Evolutionary conservation across 2,329 filamentous ascomycete species (phyloP).

Genomic region (Xylariaceae sp.): DNA sequence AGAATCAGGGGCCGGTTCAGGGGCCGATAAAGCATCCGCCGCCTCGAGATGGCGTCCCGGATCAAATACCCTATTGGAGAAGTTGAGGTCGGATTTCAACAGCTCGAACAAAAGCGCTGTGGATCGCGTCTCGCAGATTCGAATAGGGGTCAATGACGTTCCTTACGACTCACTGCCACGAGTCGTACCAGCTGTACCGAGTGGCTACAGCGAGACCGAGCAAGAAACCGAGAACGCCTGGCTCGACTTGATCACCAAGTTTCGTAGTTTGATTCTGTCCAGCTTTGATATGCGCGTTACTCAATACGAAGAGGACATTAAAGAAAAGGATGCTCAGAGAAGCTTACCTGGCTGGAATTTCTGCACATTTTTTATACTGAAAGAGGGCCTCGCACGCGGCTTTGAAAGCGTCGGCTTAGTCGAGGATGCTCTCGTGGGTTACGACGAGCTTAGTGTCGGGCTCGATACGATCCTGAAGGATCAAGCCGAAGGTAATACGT

Average conservation of each 20-base stretch:
- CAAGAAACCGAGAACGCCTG: slow-evolving; percentile 78
- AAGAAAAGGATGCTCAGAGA: slow-evolving; percentile 84
- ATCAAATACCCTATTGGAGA: slow-evolving; percentile 80
- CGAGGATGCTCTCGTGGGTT: slow-evolving; percentile 89
- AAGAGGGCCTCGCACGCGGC: slow-evolving; percentile 86
- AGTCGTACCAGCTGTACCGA: slow-evolving; percentile 58
- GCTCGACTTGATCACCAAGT: slow-evolving; percentile 75
- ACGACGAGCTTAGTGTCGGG: slow-evolving; percentile 87
- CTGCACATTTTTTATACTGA: slow-evolving; percentile 97
- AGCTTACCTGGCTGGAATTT: slow-evolving; percentile 96
- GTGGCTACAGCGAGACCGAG: slow-evolving; percentile 62
- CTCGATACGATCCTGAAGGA: slow-evolving; percentile 78
- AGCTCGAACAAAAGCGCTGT: slow-evolving; percentile 60
- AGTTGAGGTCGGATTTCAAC: slow-evolving; percentile 86
- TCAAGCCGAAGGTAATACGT: slow-evolving; percentile 52
- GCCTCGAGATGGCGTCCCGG: slow-evolving; percentile 72
- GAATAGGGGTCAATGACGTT: slow-evolving; percentile 66
- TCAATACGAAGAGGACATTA: slow-evolving; percentile 96
- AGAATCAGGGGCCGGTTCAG: slow-evolving; percentile 47
- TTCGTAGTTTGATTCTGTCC: slow-evolving; percentile 79
- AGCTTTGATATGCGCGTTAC: slow-evolving; percentile 88
- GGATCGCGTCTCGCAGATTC: slow-evolving; percentile 80
- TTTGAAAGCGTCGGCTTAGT: slow-evolving; percentile 96
- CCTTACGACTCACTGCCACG: slow-evolving; percentile 60
- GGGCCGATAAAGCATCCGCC: slow-evolving; percentile 53